Evolutionary conservation across 2,329 filamentous ascomycete species (phyloP).

Genomic region (Colletotrichum musicola): DNA sequence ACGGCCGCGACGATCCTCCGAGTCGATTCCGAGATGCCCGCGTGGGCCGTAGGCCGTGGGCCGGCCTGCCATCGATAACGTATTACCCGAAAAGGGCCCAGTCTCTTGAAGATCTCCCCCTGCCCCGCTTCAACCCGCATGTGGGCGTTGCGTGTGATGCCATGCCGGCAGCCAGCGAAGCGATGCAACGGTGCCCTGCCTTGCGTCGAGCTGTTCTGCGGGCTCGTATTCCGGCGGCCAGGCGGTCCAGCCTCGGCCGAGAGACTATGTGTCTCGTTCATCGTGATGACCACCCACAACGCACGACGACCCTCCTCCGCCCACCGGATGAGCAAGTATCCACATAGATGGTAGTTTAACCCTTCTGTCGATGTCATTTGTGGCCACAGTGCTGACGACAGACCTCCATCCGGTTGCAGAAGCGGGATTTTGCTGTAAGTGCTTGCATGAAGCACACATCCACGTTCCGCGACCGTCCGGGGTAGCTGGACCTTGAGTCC

Average conservation of each 20-base stretch:
- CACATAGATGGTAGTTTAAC: background rate
- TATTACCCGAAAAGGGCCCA: background rate
- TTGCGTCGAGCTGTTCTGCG: background rate
- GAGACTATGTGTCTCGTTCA: background rate
- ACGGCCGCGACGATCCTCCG: slow-evolving; percentile 5
- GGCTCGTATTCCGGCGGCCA: slow-evolving; percentile 28
- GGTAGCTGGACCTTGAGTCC: background rate
- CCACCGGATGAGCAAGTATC: background rate
- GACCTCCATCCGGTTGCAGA: background rate
- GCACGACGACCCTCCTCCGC: slow-evolving; percentile 1
- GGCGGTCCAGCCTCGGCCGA: slow-evolving; percentile 15
- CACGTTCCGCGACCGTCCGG: background rate
- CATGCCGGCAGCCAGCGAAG: slow-evolving; percentile 23
- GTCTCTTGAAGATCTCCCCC: background rate
- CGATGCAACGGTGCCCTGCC: slow-evolving; percentile 19
- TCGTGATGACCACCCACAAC: background rate
- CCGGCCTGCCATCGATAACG: background rate
- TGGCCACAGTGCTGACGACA: slow-evolving; percentile 18
- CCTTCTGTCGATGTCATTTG: slow-evolving; percentile 30
- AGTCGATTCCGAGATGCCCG: slow-evolving; percentile 16
- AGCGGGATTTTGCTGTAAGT: slow-evolving; percentile 1
- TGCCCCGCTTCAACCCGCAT: slow-evolving; percentile 8
- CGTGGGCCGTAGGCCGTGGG: background rate
- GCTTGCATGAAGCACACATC: slow-evolving; percentile 31
- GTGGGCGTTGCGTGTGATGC: background rate